These are phyloP conservation scores for Kluyveromyces marxianus DNA, from an alignment of 1,139 yeast species.

Conservation along the genomic window DNA sequence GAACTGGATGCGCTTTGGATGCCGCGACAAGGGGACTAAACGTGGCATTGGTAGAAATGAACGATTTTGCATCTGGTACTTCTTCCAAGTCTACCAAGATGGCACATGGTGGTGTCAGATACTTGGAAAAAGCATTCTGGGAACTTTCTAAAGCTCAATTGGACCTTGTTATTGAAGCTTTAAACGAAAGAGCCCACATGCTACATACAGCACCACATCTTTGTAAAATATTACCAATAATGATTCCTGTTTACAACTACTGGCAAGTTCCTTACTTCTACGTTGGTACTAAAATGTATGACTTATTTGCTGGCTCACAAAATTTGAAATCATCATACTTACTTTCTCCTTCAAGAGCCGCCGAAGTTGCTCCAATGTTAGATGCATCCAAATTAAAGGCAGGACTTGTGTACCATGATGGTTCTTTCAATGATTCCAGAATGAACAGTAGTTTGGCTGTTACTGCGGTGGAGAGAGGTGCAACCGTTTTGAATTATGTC, in stretches of 20 bases:
- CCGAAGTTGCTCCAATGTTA: slow-evolving; percentile 81
- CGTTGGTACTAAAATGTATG: slow-evolving; percentile 88
- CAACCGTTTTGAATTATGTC: slow-evolving; percentile 81
- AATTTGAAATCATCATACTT: slow-evolving; percentile 75
- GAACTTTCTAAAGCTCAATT: slow-evolving; percentile 83
- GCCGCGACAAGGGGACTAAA: slow-evolving; percentile 87
- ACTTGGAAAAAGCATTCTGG: slow-evolving; percentile 90
- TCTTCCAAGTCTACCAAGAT: slow-evolving; percentile 93
- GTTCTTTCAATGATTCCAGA: slow-evolving; percentile 88
- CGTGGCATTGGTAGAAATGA: slow-evolving; percentile 79
- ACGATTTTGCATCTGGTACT: slow-evolving; percentile 88
- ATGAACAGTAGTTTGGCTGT: slow-evolving; percentile 81
- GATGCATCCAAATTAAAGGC: slow-evolving; percentile 78
- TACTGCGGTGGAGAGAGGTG: slow-evolving; percentile 82
- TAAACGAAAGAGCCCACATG: slow-evolving; percentile 86
- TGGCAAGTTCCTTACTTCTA: slow-evolving; percentile 97
- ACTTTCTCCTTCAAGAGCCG: slow-evolving; percentile 59
- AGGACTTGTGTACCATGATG: slow-evolving; percentile 90
- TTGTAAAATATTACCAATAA: slow-evolving; percentile 78
- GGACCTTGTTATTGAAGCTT: slow-evolving; percentile 88
- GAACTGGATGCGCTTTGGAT: slow-evolving; percentile 89
- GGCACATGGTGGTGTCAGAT: slow-evolving; percentile 97
- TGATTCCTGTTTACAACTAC: slow-evolving; percentile 91
- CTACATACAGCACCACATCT: slow-evolving; percentile 90
- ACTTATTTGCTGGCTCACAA: slow-evolving; percentile 85